Evolutionary conservation across 108 stramenopile genomes (phyloP), one percentile per base, ranked within the genome.

Genomic region (Mediolabrus comicus): DNA sequence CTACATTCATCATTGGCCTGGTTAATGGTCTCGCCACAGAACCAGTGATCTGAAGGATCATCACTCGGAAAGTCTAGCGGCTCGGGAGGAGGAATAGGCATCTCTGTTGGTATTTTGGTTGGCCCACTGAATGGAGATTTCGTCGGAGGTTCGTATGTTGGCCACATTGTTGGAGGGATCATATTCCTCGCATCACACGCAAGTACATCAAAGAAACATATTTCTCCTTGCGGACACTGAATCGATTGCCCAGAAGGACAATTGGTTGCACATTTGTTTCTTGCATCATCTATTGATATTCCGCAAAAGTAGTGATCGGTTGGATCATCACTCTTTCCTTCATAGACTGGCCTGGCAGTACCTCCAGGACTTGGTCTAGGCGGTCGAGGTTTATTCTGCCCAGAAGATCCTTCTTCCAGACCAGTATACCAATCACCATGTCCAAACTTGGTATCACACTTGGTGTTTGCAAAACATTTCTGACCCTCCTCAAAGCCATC

Each of bases 251-350:
- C 77, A 35, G 60, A 16, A 27, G 77, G 71, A 56, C 77, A 79
- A 63, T 79, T 65, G n/a, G 59, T 65, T 38, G 43, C 61, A 57
- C 77, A 79, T 56, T 59, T 62, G 10, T 38, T 38, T 22, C 16
- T 59, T 0, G 66, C 71, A 63, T 79, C 71, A 49, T 72, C 71
- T 53, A 79, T 30, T 10, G 65, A 59, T 17, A 65, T 22, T 1
- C 66, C 71, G 59, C 77, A 79, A 65, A 65, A 79, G 30, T 65
- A 59, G 65, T 79, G 71, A 68, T 79, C 77, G 4, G 66, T 63
- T 17, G 53, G 33, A 56, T 79, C 39, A 0, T 68, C 66, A 49
- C 77, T 79, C 33, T 31, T 41, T 4, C 71, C 75, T 17, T 29
- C 53, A 52, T 39, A 79, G 0, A 60, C 58, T 53, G 77, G 77